phyloP scores from a whole-genome alignment of 2,329 filamentous ascomycete genomes.

The Albophoma yamanashiensis region DNA sequence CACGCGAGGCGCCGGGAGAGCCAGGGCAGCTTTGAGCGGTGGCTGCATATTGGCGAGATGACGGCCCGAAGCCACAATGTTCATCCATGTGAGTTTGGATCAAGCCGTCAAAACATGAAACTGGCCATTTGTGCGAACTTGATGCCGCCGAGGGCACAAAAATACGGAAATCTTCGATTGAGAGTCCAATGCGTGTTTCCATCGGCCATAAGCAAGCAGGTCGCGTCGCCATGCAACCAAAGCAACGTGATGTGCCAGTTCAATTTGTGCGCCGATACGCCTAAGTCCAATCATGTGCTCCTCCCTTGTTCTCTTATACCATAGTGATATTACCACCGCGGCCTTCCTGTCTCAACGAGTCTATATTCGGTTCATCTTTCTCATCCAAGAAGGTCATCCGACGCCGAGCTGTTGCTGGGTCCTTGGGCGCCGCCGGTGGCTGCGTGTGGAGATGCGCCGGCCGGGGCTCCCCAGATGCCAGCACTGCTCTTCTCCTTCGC shows the following conservation, averaged over 20 bases:
- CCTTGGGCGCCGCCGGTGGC: conserved; percentile 13
- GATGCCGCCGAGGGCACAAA: background rate
- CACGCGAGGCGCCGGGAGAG: background rate
- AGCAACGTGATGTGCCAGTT: conserved; percentile 18
- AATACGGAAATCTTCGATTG: background rate
- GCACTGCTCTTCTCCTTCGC: conserved; percentile 97
- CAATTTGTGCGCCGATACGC: conserved; percentile 31
- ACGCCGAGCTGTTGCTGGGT: conserved; percentile 24
- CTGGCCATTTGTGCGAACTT: background rate
- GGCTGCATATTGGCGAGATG: conserved; percentile 1
- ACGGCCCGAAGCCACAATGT: background rate
- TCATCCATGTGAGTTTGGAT: background rate
- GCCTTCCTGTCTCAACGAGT: background rate
- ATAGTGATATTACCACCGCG: background rate
- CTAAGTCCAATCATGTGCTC: conserved; percentile 20
- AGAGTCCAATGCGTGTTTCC: background rate
- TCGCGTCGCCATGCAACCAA: conserved; percentile 1
- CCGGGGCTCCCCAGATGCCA: conserved; percentile 79
- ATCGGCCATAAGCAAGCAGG: background rate
- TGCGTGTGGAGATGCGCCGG: conserved; percentile 26
- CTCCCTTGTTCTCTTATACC: background rate
- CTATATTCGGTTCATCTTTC: background rate
- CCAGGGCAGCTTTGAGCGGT: background rate
- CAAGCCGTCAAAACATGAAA: background rate
- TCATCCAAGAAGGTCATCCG: conserved; percentile 40